Evolutionary conservation across 2,329 filamentous ascomycete genomes (phyloP).

Genomic region (Verticillium dahliae): DNA sequence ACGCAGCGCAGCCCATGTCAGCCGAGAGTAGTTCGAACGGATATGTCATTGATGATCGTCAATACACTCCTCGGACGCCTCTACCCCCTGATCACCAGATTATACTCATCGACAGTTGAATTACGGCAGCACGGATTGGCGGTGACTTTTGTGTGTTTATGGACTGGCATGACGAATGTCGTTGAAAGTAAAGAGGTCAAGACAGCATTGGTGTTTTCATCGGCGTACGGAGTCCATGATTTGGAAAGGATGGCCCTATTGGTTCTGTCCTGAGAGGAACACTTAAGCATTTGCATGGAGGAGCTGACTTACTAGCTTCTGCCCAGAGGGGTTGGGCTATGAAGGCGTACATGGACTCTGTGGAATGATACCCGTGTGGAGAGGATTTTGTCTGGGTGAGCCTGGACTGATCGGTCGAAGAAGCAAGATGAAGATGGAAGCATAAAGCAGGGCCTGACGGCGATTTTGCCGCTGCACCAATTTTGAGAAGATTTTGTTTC

Average conservation of each 20-base stretch:
- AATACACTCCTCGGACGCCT: not conserved
- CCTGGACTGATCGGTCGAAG: not conserved
- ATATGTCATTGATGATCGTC: not conserved
- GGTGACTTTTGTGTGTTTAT: not conserved
- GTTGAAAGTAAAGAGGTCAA: no score
- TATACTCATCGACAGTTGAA: not conserved
- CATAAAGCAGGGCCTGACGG: not conserved
- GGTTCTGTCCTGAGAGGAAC: not conserved
- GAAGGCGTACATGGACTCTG: slow-evolving; percentile 6
- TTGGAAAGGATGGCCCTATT: not conserved
- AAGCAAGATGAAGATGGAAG: not conserved
- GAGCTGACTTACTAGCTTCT: not conserved
- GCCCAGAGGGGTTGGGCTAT: slow-evolving; percentile 1
- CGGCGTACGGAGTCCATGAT: no score
- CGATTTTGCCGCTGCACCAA: not conserved
- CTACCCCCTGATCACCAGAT: not conserved
- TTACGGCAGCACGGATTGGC: not conserved
- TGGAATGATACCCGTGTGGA: not conserved
- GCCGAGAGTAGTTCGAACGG: not conserved
- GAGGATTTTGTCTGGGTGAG: not conserved
- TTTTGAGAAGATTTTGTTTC: no score
- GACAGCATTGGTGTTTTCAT: no score
- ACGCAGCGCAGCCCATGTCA: not conserved
- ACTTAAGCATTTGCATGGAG: not conserved
- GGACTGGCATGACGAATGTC: not conserved